These are phyloP conservation scores for Paraphaeosphaeria minitans DNA, from an alignment of 2,329 filamentous ascomycete species.

Conservation along the genomic window DNA sequence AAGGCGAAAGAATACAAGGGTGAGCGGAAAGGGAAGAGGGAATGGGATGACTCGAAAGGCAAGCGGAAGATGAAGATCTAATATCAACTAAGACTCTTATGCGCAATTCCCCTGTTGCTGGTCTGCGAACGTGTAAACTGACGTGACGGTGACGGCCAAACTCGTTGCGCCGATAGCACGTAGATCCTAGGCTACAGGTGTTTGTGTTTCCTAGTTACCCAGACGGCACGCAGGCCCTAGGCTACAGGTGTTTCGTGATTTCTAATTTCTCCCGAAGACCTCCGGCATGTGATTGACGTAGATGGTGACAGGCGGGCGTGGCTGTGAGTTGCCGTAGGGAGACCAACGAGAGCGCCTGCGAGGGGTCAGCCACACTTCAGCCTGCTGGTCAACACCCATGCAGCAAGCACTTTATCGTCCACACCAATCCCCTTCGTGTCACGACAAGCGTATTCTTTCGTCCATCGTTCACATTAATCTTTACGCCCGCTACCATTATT, in stretches of 20 bases:
- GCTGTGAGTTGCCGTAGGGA: background rate
- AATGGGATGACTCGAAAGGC: slow-evolving; percentile 33
- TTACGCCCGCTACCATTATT: background rate
- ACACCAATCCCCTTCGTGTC: background rate
- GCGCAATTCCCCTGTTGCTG: background rate
- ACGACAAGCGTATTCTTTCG: slow-evolving; percentile 4
- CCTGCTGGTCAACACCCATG: slow-evolving; percentile 6
- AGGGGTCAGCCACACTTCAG: slow-evolving; percentile 8
- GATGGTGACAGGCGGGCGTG: slow-evolving; percentile 8
- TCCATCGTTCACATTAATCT: slow-evolving; percentile 7
- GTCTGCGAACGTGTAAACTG: background rate
- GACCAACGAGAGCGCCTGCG: background rate
- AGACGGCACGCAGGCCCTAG: background rate
- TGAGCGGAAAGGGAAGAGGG: slow-evolving; percentile 55
- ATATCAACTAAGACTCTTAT: background rate
- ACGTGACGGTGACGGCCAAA: background rate
- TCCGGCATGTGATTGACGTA: slow-evolving; percentile 8
- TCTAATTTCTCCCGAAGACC: background rate
- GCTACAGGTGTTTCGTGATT: background rate
- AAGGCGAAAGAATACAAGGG: slow-evolving; percentile 74
- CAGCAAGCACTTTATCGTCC: slow-evolving; percentile 5
- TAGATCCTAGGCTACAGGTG: background rate
- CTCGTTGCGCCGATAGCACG: background rate
- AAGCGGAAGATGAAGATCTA: slow-evolving; percentile 29
- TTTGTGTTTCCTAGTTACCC: too few species aligned